These are phyloP conservation scores for Centrapalus pauciflorus DNA, from an alignment of 129 eudicot genomes.

Conservation along the genomic window DNA sequence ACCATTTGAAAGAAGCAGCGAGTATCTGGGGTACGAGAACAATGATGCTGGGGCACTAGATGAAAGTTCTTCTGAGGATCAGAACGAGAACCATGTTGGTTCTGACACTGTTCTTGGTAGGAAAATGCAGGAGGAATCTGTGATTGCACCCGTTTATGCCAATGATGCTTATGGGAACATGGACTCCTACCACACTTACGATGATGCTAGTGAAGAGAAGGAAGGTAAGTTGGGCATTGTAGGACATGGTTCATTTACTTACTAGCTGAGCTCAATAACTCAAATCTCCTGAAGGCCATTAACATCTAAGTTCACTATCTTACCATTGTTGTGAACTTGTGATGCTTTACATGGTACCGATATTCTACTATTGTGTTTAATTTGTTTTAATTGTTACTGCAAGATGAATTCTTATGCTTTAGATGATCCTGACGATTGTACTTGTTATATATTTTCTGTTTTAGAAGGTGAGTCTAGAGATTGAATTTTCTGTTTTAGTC, in stretches of 20 bases:
- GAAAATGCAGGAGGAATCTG: slow-evolving; percentile 37
- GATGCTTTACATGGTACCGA: background rate
- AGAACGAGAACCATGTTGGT: slow-evolving; percentile 22
- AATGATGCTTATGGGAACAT: slow-evolving; percentile 38
- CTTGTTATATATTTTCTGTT: background rate
- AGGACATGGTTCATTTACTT: background rate
- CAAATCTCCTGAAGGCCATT: background rate
- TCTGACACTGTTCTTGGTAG: slow-evolving; percentile 37
- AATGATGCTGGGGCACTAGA: slow-evolving; percentile 50
- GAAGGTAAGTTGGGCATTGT: slow-evolving; percentile 45
- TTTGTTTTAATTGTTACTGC: background rate
- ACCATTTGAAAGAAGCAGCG: slow-evolving; percentile 33
- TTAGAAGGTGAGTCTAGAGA: background rate
- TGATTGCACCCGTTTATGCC: slow-evolving; percentile 42
- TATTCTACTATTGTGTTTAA: background rate
- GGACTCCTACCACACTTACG: slow-evolving; percentile 46
- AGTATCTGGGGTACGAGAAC: slow-evolving; percentile 23
- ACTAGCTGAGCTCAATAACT: background rate
- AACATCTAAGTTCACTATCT: background rate
- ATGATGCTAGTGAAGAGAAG: slow-evolving; percentile 38
- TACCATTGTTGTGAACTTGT: background rate
- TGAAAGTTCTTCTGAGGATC: slow-evolving; percentile 43
- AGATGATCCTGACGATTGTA: background rate
- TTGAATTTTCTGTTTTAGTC: background rate
- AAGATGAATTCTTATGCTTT: background rate